Base-by-base conservation (phyloP, 1,284 basidiomycete genomes). In the Ganoderma lingzhi region DNA sequence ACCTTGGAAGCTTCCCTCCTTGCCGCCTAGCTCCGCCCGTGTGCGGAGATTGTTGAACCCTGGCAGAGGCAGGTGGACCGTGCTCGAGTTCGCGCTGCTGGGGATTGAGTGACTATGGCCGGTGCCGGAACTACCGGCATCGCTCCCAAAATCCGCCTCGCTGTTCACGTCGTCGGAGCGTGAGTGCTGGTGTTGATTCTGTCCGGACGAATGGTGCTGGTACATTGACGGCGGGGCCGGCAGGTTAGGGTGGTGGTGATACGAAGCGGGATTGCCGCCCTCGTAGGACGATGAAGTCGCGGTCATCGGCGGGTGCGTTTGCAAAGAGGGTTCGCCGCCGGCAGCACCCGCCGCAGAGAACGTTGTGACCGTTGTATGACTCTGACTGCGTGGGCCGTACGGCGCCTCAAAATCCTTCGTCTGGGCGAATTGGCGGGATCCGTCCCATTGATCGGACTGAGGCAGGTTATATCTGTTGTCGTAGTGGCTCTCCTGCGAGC, bases 1-100 rank as follows among this genome's bases (percentile, higher is more conserved):
- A 1, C n/a, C 32, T 39, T 74, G 71, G 9, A 62, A 72, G 35
- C 62, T 56, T n/a, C 59, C 62, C 8, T 73, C 67, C 45, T 72
- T 71, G n/a, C 60, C 63, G 19, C 62, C 70, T 39, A 63, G 61
- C 2, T 73, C 71, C 37, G 68, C 68, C 35, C 69, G 67, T 6
- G 72, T 65, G 17, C 72, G 72, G 32, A 73, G 53, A 44, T 73
- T 62, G 68, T 71, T 68, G 70, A 73, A 71, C 6, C 75, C 74
- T 12, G 73, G 72, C 41, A 75, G 66, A 1, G 78, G 76, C 8
- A 78, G 68, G 56, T 77, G 76, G 15, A 77, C 72, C 19, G 64
- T 70, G 70, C 76, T 78, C 59, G 76, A 77, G 44, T 73, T 76
- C 6, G 76, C 74, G 65, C 76, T 77, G 66, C 74, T 76, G 8